Conservation (phyloP, 2,329 filamentous ascomycete genomes). For the Colletotrichum sp. region DNA sequence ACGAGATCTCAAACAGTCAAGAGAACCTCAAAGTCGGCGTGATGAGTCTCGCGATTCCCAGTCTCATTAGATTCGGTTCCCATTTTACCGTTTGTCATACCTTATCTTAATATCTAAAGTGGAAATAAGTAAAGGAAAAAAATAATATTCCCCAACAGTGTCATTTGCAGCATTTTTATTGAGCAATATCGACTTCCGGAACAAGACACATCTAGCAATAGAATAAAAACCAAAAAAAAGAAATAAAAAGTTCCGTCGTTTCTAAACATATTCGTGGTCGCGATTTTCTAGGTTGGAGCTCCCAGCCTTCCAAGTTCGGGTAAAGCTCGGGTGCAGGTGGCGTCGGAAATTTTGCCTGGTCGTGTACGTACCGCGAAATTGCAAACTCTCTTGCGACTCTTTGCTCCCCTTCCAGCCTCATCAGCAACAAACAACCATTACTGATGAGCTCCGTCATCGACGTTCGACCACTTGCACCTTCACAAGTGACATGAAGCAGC, state of each 20-base stretch:
- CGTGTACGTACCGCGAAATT: conserved; percentile 11
- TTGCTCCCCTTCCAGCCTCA: conserved; percentile 24
- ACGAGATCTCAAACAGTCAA: conserved; percentile 16
- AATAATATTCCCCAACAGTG: neutral
- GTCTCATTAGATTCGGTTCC: neutral
- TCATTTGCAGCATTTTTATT: neutral
- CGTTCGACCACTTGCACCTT: conserved; percentile 19
- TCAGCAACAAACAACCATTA: conserved; percentile 27
- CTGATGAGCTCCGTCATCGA: conserved; percentile 24
- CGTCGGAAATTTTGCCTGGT: conserved; percentile 28
- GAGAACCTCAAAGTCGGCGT: neutral
- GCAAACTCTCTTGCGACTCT: conserved; percentile 24
- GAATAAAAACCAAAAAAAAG: neutral
- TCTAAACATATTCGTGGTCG: neutral
- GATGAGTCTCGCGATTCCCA: neutral
- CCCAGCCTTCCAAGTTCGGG: conserved; percentile 24
- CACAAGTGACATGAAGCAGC: conserved; percentile 38
- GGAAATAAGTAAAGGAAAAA: neutral
- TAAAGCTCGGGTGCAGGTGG: conserved; percentile 40
- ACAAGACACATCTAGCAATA: neutral
- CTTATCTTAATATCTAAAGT: neutral
- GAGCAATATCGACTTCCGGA: neutral
- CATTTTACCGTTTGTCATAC: neutral
- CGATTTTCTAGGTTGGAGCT: neutral
- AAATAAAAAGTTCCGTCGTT: neutral